phyloP scores from a whole-genome alignment of 352 stramenopile species.

The Phytophthora ohioensis region DNA sequence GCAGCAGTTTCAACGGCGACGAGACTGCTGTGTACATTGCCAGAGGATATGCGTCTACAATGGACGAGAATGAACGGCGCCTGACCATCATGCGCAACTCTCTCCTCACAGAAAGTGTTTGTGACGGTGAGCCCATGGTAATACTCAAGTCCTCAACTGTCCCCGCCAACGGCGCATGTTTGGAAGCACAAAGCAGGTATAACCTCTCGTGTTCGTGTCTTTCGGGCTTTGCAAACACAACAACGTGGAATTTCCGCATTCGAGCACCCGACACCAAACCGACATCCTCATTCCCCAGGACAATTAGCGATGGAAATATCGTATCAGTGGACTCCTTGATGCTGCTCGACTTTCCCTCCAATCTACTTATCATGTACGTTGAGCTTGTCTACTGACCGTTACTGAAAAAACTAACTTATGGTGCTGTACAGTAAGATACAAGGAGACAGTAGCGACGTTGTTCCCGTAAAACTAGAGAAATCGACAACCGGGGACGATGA shows the following conservation, averaged over 20 bases:
- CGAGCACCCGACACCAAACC: constrained; percentile 22
- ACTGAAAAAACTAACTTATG: neutral
- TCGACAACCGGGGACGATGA: constrained; percentile 27
- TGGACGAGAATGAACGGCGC: constrained; percentile 40
- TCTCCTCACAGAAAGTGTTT: constrained; percentile 48
- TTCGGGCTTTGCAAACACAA: constrained; percentile 40
- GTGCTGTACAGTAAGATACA: constrained; percentile 36
- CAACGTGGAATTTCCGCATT: constrained; percentile 46
- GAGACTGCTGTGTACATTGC: constrained; percentile 41
- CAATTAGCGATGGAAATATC: constrained; percentile 6
- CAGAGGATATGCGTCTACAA: constrained; percentile 40
- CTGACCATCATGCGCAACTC: constrained; percentile 43
- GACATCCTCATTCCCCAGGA: constrained; percentile 22
- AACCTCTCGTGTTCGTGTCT: constrained; percentile 61
- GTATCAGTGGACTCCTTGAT: constrained; percentile 42
- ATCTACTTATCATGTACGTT: constrained; percentile 37
- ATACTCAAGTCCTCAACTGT: constrained; percentile 43
- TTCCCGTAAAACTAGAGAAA: constrained; percentile 38
- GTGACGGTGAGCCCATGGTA: constrained; percentile 45
- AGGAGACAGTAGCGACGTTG: constrained; percentile 20
- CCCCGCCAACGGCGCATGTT: constrained; percentile 44
- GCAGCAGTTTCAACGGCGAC: constrained; percentile 14
- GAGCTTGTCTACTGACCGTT: neutral
- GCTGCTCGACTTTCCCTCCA: constrained; percentile 37
- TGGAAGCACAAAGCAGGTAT: constrained; percentile 38